Evolutionary conservation across 163 green algal genomes (phyloP).

Genomic region (Scenedesmus sp.): DNA sequence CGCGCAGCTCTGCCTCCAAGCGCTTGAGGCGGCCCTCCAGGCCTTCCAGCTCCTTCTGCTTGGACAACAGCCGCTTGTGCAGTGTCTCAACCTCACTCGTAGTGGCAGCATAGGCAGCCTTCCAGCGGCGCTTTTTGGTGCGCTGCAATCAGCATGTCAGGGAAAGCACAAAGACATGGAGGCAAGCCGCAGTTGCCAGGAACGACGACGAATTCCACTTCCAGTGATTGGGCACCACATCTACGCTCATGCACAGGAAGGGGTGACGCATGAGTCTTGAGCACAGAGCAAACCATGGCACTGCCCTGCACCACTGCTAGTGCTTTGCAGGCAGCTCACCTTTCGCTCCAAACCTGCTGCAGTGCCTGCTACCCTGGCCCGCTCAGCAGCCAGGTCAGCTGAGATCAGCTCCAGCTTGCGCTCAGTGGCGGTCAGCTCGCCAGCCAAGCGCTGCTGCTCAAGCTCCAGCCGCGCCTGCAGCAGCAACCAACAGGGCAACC

Average conservation of each 20-base stretch:
- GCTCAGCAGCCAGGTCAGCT: constrained; percentile 44
- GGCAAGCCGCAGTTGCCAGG: no score
- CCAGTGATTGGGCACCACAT: no score
- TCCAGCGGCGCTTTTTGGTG: constrained; percentile 54
- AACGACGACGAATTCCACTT: no score
- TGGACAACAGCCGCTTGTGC: constrained; percentile 45
- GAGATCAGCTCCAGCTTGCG: constrained; percentile 38
- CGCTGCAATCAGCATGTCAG: constrained; percentile 1
- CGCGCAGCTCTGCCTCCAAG: constrained; percentile 43
- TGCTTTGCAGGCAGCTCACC: constrained; percentile 13
- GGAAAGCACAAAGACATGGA: background rate
- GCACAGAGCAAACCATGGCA: background rate
- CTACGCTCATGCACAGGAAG: background rate
- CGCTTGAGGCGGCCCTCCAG: constrained; percentile 24
- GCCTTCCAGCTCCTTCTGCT: constrained; percentile 34
- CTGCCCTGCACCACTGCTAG: background rate
- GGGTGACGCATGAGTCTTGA: background rate
- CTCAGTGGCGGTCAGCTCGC: constrained; percentile 26
- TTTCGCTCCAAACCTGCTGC: constrained; percentile 42
- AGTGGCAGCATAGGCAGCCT: constrained; percentile 8
- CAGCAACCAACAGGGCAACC: background rate
- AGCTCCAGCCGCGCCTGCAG: constrained; percentile 51
- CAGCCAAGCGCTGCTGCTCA: constrained; percentile 31
- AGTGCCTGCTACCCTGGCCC: constrained; percentile 15
- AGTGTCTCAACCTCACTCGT: constrained; percentile 15